Conservation (phyloP, 805 yeast species). For the Candida broadrunensis region DNA sequence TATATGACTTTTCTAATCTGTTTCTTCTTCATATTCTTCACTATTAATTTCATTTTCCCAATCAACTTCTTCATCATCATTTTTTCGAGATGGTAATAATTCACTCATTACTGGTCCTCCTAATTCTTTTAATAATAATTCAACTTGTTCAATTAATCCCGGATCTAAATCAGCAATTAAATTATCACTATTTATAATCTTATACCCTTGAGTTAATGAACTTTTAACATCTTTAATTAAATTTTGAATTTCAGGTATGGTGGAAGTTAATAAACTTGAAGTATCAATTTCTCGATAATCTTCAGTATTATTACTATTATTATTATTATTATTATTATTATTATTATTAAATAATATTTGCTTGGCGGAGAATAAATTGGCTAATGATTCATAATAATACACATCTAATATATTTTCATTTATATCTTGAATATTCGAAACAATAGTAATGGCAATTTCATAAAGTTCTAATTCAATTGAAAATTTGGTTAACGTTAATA, state of each 20-base stretch:
- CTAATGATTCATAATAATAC: constrained; percentile 79
- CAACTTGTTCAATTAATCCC: constrained; percentile 57
- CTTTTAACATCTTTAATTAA: constrained; percentile 38
- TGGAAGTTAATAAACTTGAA: constrained; percentile 14
- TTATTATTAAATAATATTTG: constrained; percentile 10
- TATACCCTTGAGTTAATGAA: constrained; percentile 44
- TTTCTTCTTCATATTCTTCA: constrained; percentile 21
- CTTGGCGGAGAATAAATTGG: constrained; percentile 50
- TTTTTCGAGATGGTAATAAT: constrained; percentile 29
- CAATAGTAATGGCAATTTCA: constrained; percentile 65
- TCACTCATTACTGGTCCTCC: constrained; percentile 59
- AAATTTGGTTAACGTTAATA: constrained; percentile 68
- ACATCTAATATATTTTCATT: constrained; percentile 84
- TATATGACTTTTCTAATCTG: not conserved
- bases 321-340: not conserved
- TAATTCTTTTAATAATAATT: constrained; percentile 46
- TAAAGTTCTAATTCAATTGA: constrained; percentile 74
- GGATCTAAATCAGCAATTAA: constrained; percentile 46
- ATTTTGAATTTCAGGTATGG: constrained; percentile 25
- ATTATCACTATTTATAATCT: constrained; percentile 34
- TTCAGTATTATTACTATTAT: constrained; percentile 30
- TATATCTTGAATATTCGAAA: constrained; percentile 64
- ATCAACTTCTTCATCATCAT: constrained; percentile 36
- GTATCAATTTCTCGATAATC: constrained; percentile 42
- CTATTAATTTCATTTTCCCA: constrained; percentile 54